These are phyloP conservation scores for Breviolum minutum DNA, from an alignment of 73 alveolate species.

Conservation along the genomic window DNA sequence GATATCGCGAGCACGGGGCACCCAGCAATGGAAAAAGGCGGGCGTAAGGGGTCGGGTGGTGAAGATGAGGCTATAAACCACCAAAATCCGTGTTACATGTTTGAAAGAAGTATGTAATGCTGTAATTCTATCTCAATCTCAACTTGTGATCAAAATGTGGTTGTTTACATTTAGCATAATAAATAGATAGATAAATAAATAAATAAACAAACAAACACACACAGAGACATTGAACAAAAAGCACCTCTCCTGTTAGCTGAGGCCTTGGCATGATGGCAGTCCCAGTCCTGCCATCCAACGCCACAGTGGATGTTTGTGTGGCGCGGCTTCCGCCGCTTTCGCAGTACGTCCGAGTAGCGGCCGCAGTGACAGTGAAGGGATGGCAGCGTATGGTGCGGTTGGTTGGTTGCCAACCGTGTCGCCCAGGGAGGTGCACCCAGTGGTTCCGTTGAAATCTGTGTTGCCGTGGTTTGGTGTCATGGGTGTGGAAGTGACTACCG, in stretches of 20 bases:
- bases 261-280: slow-evolving; percentile 60
- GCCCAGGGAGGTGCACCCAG: slow-evolving; percentile 31
- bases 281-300: slow-evolving; percentile 60
- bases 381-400: neutral
- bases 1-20: slow-evolving; percentile 45
- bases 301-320: slow-evolving; percentile 4
- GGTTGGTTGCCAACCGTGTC: neutral
- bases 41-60: too few relatives aligned
- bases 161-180: neutral
- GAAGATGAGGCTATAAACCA: too few relatives aligned
- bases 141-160: neutral
- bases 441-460: too few relatives aligned
- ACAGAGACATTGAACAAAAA: neutral
- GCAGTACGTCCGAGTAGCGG: neutral
- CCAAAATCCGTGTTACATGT: too few relatives aligned
- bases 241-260: neutral
- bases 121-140: neutral
- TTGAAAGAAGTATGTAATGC: too few relatives aligned
- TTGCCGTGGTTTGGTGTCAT: too few relatives aligned
- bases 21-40: too few relatives aligned
- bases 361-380: slow-evolving; percentile 26
- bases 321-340: neutral
- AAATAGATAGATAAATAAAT: neutral
- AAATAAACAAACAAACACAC: too few relatives aligned
- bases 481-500: too few relatives aligned